Base-by-base conservation (phyloP, 2,329 filamentous ascomycete genomes). In the Aschersonia sp. region DNA sequence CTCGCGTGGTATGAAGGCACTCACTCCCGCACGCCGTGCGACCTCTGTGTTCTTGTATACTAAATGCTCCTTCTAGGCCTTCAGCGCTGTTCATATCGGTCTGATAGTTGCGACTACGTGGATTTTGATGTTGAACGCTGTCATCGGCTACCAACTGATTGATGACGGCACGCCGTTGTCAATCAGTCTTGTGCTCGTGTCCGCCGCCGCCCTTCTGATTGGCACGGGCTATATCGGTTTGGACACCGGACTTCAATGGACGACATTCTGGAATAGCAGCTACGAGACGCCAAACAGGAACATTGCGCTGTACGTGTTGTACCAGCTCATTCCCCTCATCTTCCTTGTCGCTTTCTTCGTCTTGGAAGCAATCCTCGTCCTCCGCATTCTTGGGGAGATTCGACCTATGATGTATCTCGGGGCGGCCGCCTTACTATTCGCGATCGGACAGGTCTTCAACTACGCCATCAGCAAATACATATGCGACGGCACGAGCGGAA, bases 211-310 rank as follows among this genome's bases (percentile, higher is more conserved):
- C 10, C 70, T 97, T 48, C 85, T 97, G 58, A 72, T 97, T 52
- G 92, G 92, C 49, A 94, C 89, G 1, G 91, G 89, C 35, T 98
- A 96, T 64, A 94, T 98, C 59, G 85, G 89, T 9, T 82, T 98
- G 52, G 92, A 98, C 62, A 97, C 91, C 1, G 91, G 85, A 12
- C 89, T 88, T 62, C 70, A 73, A 54, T 97, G 86, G 81, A 95
- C 91, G 1, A 77, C 77, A 44, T 82, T 82, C 61, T 98, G 88
- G 72, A 65, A 84, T 52, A 66, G 68, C 32, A 84, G 80, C 51
- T 68, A 72, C 30, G 57, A 65, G 0, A 61, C 71, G 2, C 77
- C 81, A 31, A 81, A 86, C 64, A 80, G 82, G 52, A 80, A 85
- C 53, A 87, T 94, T 58, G 85, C 85, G 10, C 81, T 98, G 44